These are phyloP conservation scores for Hypholoma sublateritium DNA, from an alignment of 768 basidiomycete genomes.

Conservation along the genomic window DNA sequence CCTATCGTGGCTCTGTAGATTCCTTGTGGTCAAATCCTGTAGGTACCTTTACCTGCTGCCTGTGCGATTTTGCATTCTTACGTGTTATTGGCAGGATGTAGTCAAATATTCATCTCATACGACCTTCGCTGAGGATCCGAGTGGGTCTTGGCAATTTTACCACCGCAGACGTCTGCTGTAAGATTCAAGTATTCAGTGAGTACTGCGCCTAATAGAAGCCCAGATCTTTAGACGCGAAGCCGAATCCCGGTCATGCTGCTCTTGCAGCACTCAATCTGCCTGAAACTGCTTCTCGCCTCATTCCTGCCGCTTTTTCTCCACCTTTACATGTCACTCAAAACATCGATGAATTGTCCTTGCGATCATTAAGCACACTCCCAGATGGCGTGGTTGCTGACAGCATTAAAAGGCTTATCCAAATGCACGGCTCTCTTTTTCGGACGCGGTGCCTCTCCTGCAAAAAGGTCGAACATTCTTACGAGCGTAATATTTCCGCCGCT, in stretches of 20 bases:
- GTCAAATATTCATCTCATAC: slow-evolving; percentile 32
- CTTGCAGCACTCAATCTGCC: slow-evolving; percentile 38
- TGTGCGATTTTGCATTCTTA: neutral
- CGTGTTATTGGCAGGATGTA: slow-evolving; percentile 7
- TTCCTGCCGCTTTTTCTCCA: slow-evolving; percentile 29
- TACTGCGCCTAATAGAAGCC: neutral
- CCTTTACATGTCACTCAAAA: slow-evolving; percentile 45
- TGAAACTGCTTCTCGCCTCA: slow-evolving; percentile 25
- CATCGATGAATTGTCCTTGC: slow-evolving; percentile 42
- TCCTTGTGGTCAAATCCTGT: slow-evolving; percentile 15
- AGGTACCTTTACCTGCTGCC: neutral
- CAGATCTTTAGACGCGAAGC: slow-evolving; percentile 35
- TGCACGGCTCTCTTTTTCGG: slow-evolving; percentile 51
- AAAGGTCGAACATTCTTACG: slow-evolving; percentile 9
- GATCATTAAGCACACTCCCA: slow-evolving; percentile 22
- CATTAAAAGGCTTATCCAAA: slow-evolving; percentile 35
- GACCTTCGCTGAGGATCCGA: slow-evolving; percentile 39
- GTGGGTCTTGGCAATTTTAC: slow-evolving; percentile 45
- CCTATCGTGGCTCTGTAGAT: slow-evolving; percentile 12
- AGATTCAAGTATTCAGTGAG: slow-evolving; percentile 8
- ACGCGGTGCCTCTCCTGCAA: slow-evolving; percentile 37
- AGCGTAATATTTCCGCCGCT: slow-evolving; percentile 5
- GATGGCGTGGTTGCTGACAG: slow-evolving; percentile 7
- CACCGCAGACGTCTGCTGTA: slow-evolving; percentile 43
- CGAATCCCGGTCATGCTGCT: slow-evolving; percentile 45